Evolutionary conservation across 179 eudicot species (phyloP).

Genomic region (Spergularia azorica): DNA sequence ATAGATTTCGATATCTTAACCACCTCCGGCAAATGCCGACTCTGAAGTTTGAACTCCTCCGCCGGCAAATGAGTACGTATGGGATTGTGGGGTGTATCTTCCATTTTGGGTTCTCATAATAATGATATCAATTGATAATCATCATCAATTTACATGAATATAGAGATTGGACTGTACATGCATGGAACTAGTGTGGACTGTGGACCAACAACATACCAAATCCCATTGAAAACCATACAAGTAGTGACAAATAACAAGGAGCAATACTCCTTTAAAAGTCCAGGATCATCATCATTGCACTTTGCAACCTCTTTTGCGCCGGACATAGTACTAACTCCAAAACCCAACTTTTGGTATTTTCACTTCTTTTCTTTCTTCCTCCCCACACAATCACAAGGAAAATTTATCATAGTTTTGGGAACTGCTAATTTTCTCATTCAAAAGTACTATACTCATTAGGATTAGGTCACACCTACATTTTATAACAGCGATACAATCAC

Average conservation of each 20-base stretch:
- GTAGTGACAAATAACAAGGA: conserved; percentile 20
- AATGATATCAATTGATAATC: neutral
- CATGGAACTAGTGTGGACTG: neutral
- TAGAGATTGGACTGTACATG: neutral
- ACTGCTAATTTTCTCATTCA: too few relatives aligned
- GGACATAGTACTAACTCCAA: conserved; percentile 15
- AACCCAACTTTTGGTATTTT: conserved; percentile 26
- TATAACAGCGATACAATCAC: too few relatives aligned
- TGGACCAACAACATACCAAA: neutral
- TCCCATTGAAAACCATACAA: neutral
- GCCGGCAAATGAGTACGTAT: too few relatives aligned
- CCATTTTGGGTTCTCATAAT: too few relatives aligned
- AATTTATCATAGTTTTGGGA: neutral
- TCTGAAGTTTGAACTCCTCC: too few relatives aligned
- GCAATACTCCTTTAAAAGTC: neutral
- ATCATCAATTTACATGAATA: neutral
- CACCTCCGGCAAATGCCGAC: too few relatives aligned
- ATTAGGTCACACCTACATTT: too few relatives aligned
- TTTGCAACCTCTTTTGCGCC: conserved; percentile 9
- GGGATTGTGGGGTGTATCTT: too few relatives aligned
- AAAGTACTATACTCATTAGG: too few relatives aligned
- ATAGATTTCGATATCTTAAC: too few relatives aligned
- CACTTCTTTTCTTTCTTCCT: conserved; percentile 8
- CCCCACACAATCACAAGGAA: neutral
- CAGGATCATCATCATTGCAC: conserved; percentile 13